Conservation (phyloP, 2,329 filamentous ascomycete genomes). For the Alternaria panax region DNA sequence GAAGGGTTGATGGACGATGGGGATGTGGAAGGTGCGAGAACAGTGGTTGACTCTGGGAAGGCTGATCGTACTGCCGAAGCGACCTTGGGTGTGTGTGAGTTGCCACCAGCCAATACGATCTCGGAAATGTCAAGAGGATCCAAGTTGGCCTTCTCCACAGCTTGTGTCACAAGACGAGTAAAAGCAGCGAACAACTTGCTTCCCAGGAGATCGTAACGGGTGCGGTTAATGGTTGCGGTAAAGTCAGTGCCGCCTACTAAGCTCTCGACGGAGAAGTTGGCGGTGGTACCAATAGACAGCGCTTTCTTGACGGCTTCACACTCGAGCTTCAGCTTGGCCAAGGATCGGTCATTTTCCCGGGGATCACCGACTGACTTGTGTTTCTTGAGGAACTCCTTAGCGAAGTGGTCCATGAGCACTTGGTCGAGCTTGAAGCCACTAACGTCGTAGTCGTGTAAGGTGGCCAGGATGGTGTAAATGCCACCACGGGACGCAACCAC, state of each 20-base stretch:
- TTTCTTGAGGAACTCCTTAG: slow-evolving; percentile 99
- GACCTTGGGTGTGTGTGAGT: slow-evolving; percentile 92
- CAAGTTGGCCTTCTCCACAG: slow-evolving; percentile 88
- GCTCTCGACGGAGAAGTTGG: slow-evolving; percentile 91
- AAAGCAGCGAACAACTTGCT: slow-evolving; percentile 89
- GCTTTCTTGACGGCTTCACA: slow-evolving; percentile 91
- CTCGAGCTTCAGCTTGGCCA: slow-evolving; percentile 93
- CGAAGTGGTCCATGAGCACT: slow-evolving; percentile 92
- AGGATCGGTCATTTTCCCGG: slow-evolving; percentile 76
- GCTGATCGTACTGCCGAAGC: slow-evolving; percentile 78
- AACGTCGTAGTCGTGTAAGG: slow-evolving; percentile 94
- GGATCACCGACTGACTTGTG: slow-evolving; percentile 79
- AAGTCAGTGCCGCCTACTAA: slow-evolving; percentile 90
- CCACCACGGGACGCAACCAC: slow-evolving; percentile 91
- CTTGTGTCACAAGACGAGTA: slow-evolving; percentile 82
- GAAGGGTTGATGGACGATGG: slow-evolving; percentile 87
- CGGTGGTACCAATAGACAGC: slow-evolving; percentile 85
- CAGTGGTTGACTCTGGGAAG: slow-evolving; percentile 80
- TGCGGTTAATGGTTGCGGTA: slow-evolving; percentile 87
- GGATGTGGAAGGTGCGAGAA: slow-evolving; percentile 84
- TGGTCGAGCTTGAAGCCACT: slow-evolving; percentile 86
- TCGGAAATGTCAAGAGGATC: slow-evolving; percentile 94
- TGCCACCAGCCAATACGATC: slow-evolving; percentile 91
- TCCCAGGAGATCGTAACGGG: slow-evolving; percentile 88
- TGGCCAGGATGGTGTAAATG: slow-evolving; percentile 94